Evolutionary conservation across 768 basidiomycete species (phyloP), one percentile per base, ranked within the genome.

Genomic region (Pluteus cervinus): DNA sequence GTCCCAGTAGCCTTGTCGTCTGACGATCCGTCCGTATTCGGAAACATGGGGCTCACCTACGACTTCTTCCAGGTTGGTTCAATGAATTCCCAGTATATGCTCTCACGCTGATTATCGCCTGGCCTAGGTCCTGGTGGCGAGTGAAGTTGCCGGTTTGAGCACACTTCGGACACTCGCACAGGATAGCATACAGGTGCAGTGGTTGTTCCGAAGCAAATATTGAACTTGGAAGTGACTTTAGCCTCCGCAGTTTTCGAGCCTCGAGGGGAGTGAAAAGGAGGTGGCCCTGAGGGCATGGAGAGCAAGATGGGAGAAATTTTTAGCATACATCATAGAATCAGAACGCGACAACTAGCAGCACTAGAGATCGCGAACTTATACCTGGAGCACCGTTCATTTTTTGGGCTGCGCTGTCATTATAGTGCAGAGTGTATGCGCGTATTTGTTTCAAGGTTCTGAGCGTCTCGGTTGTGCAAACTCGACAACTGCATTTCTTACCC

Each of bases 11-110:
- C 74, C 0, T 66, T 88, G 3, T 75, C 70, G 49, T 84, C 79
- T 5, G 86, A 88, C 48, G 86, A 88, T 48, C 86, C 86, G 3
- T 65, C 82, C 0, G 67, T 80, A 16, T 88, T 89, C 47, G 81
- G 83, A 10, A 84, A 82, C 46, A 77, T 81, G 74, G 84, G 84
- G 0, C 63, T 88, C 4, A 78, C 81, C 0, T 88, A 73, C 51
- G 86, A 88, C 56, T 87, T 78, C 54, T 88, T 71, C 56, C 86
- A 87, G 65, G 83, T 77, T 45, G 42, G 51, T 15, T 21, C 2
- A 20, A 23, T 23, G 24, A 31, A 33, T 21, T 7, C 43, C 7
- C 5, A 23, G 8, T 36, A 7, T 16, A 20, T 22, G 7, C 8
- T 29, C n/a, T 6, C 7, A 4, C 3, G 4, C 33, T 7, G 4